phyloP scores from a whole-genome alignment of 257 asterid genomes.

The Hygrophila difformis region DNA sequence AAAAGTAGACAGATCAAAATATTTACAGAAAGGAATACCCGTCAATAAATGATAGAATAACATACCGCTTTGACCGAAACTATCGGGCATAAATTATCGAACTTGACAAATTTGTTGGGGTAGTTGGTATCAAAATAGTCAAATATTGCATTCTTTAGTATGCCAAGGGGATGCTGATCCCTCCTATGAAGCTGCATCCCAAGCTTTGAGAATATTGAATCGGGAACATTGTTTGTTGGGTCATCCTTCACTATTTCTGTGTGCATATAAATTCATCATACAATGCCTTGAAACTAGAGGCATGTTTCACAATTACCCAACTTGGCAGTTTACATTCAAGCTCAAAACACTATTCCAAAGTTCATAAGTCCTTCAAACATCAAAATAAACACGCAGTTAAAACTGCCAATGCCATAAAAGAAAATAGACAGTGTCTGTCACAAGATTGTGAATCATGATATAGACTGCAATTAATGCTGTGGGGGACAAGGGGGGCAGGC shows the following conservation, averaged over 20 bases:
- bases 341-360: neutral
- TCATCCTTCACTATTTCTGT: constrained; percentile 91
- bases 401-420: too few species aligned
- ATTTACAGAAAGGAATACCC: neutral
- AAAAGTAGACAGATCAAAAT: too few species aligned
- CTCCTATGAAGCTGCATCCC: constrained; percentile 95
- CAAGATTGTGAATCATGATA: too few species aligned
- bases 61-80: constrained; percentile 71
- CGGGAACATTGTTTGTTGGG: constrained; percentile 83
- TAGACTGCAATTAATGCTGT: too few species aligned
- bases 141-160: constrained; percentile 73
- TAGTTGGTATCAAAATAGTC: constrained; percentile 75
- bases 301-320: neutral
- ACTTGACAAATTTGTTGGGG: constrained; percentile 64
- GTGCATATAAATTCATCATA: neutral
- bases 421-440: too few species aligned
- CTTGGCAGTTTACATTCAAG: neutral
- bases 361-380: neutral
- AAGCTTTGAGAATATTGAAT: constrained; percentile 78
- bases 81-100: constrained; percentile 69
- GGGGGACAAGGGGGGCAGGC: too few species aligned
- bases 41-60: neutral
- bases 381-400: neutral
- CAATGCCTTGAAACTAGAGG: neutral
- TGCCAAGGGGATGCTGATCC: constrained; percentile 87